Evolutionary conservation across 2,329 filamentous ascomycete species (phyloP).

Genomic region (Colletotrichum agaves): DNA sequence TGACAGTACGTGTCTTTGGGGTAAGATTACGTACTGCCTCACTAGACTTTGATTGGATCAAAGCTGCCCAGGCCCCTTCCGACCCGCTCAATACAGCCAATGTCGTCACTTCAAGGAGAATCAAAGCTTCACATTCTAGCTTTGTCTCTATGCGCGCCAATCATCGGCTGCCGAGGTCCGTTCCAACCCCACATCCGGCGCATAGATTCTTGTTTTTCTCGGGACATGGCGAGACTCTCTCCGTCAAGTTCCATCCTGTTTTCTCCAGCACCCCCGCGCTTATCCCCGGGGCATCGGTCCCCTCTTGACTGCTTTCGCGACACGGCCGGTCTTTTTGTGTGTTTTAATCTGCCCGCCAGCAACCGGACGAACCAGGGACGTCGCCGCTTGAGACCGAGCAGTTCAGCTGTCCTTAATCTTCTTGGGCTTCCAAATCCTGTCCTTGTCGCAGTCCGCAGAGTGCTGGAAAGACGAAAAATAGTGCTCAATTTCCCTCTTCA

Average conservation of each 20-base stretch:
- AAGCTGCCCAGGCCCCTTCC: fast-evolving
- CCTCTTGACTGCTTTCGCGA: constrained; percentile 21
- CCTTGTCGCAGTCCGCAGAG: background rate
- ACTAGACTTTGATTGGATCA: background rate
- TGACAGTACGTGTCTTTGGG: background rate
- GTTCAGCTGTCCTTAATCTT: background rate
- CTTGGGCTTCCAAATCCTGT: background rate
- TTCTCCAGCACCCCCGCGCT: background rate
- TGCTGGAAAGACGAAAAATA: background rate
- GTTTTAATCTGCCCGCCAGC: background rate
- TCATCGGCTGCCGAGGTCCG: background rate
- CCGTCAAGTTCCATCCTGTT: constrained; percentile 1
- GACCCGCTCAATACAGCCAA: background rate
- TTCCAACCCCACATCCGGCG: background rate
- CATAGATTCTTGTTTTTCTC: background rate
- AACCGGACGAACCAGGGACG: constrained; percentile 4
- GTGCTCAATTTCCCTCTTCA: background rate
- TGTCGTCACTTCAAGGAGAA: constrained; percentile 21
- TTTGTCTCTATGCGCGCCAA: constrained; percentile 27
- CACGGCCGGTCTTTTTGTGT: background rate
- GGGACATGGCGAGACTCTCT: constrained; percentile 19
- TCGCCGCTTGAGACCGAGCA: background rate
- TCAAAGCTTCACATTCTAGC: constrained; percentile 22
- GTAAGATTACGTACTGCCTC: background rate
- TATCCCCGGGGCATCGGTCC: constrained; percentile 7